Evolutionary conservation across 1,139 yeast species (phyloP), one percentile per base, ranked within the genome.

Genomic region (Geotrichum armillariae): DNA sequence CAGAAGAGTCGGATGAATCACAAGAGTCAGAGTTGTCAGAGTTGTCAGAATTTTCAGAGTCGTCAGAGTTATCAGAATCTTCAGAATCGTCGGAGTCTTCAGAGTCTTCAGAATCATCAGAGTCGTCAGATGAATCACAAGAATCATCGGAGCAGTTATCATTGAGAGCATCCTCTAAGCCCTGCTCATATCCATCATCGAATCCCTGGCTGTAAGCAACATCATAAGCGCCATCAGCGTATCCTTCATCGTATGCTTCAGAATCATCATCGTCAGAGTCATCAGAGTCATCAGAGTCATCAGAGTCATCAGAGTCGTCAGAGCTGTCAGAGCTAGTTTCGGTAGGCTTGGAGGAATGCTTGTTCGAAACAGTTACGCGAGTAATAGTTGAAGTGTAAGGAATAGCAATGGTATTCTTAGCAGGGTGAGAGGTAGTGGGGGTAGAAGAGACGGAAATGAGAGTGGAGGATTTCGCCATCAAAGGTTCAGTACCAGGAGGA

Each of bases 151-250:
- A 3, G 9, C 22, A 17, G 23, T 18, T n/a, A 11, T 4, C 16
- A 17, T 2, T 17, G n/a, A n/a, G n/a, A 33, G 36, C 47, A 12
- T 44, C 47, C 17, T 14, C 11, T 23, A 44, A 25, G 3, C 41
- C 47, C 23, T 25, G 5, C 41, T 17, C 3, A 34, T 44, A 44
- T n/a, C 47, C 42, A 20, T 16, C 36, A 23, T 44, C 47, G 34
- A 31, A 44, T 5, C 47, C 47, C 22, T 36, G 47, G 29, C 47
- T 44, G 25, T 36, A 44, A 6, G 47, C 47, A 1, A 36, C 47
- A 34, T 44, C 47, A 22, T 44, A 44, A 2, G 35, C 16, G 5
- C 36, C 47, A 23, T 44, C 47, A n/a, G 42, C 35, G 27, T 44
- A 44, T 20, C 47, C 47, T 25, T 44, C 37, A 20, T 36, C 12